Percentiles rank a stretch among this genome's conserved stretches.
Evolutionary conservation across 2,329 filamentous ascomycete species (phyloP).

Genomic region (Neofusicoccum cordaticola): DNA sequence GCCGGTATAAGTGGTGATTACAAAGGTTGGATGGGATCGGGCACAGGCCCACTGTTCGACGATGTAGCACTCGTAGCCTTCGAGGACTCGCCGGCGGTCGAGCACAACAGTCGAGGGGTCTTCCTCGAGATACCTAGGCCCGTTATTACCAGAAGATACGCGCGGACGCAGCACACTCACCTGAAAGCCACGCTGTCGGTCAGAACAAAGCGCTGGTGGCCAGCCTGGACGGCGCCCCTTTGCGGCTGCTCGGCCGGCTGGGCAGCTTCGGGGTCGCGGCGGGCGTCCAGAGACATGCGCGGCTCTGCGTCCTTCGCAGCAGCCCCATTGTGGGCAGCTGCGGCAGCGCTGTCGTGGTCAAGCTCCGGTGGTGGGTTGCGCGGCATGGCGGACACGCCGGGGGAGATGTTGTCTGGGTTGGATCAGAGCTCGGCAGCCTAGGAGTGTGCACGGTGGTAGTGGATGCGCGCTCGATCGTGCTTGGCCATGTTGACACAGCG

Average conservation of each 20-base stretch:
- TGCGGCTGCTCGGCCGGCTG: neutral
- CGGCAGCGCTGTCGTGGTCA: neutral
- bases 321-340: neutral
- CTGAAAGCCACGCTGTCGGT: slow-evolving; percentile 65
- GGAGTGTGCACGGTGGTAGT: slow-evolving; percentile 1
- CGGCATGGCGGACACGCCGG: slow-evolving; percentile 5
- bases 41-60: slow-evolving; percentile 99
- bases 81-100: slow-evolving; percentile 65
- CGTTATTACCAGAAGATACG: neutral
- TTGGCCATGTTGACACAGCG: neutral
- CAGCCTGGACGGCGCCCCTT: slow-evolving; percentile 28
- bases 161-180: slow-evolving; percentile 21
- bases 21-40: slow-evolving; percentile 80
- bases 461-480: neutral
- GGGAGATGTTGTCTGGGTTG: neutral
- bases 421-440: neutral
- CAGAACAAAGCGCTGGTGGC: slow-evolving; percentile 60
- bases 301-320: neutral
- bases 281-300: neutral
- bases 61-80: slow-evolving; percentile 88
- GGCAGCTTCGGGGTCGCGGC: neutral
- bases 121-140: slow-evolving; percentile 69
- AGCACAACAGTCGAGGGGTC: slow-evolving; percentile 74
- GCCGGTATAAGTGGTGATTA: slow-evolving; percentile 91
- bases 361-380: neutral